A percentile compares a stretch with the other conserved stretches of the same genome.
Evolutionary conservation across 257 asterid genomes (phyloP).

Genomic region (Lycium ferocissimum): DNA sequence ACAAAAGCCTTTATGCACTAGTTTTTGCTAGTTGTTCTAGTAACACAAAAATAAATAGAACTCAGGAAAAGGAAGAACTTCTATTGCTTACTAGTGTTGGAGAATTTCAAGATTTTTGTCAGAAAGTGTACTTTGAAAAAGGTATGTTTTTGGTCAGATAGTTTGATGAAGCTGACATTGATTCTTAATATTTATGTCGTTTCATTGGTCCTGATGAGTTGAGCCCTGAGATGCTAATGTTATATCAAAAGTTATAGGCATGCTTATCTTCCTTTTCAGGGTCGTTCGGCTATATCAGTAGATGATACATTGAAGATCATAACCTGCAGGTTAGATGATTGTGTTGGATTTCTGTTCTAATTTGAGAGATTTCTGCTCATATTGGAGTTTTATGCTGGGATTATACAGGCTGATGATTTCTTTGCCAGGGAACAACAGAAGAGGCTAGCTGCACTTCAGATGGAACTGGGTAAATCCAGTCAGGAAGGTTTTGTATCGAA

Average conservation of each 20-base stretch:
- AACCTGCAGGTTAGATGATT: slow-evolving; percentile 68
- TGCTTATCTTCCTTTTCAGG: slow-evolving; percentile 55
- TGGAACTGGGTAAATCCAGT: slow-evolving; percentile 73
- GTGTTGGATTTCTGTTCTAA: background rate
- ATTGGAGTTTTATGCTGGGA: slow-evolving; percentile 26
- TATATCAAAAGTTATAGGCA: slow-evolving; percentile 20
- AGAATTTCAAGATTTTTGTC: background rate
- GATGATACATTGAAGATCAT: slow-evolving; percentile 80
- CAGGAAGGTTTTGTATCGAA: slow-evolving; percentile 76
- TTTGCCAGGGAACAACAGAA: slow-evolving; percentile 75
- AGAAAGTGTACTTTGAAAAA: background rate
- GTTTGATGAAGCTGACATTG: background rate
- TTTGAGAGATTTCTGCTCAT: slow-evolving; percentile 24
- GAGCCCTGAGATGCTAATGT: slow-evolving; percentile 19
- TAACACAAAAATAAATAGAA: background rate
- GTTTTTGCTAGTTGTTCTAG: slow-evolving; percentile 19
- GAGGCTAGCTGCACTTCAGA: slow-evolving; percentile 68
- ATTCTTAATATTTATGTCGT: background rate
- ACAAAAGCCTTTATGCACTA: background rate
- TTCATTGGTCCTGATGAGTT: background rate
- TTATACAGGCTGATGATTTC: slow-evolving; percentile 35
- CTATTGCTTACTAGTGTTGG: background rate
- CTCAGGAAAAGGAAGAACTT: background rate
- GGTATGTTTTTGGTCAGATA: background rate
- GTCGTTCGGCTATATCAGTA: slow-evolving; percentile 71